phyloP scores from a whole-genome alignment of 225 moss, liverwort and hornwort genomes.

The Asterella californica region DNA sequence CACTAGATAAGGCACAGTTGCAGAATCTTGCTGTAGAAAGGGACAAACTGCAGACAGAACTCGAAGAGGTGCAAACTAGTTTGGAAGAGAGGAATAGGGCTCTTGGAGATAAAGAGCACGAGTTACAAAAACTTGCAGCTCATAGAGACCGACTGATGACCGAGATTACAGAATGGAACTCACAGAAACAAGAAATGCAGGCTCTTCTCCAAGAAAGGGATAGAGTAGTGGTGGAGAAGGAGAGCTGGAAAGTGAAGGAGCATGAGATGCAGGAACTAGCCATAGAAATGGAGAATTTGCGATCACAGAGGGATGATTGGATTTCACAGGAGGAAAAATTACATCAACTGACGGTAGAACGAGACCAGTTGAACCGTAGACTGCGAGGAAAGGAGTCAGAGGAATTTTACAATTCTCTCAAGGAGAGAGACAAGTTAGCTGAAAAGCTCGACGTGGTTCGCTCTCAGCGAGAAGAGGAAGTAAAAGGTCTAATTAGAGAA shows the following conservation, averaged over 20 bases:
- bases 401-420: conserved; percentile 9
- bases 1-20: not conserved
- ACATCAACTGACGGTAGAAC: conserved; percentile 21
- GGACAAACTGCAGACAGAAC: conserved; percentile 15
- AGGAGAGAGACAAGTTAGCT: conserved; percentile 23
- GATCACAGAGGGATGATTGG: conserved; percentile 15
- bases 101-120: not conserved
- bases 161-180: not conserved
- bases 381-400: conserved; percentile 6
- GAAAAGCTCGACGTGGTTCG: conserved; percentile 11
- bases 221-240: conserved; percentile 23
- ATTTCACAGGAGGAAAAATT: conserved; percentile 15
- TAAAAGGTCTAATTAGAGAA: conserved; percentile 35
- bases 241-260: conserved; percentile 2
- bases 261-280: conserved; percentile 30
- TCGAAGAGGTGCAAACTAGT: conserved; percentile 16
- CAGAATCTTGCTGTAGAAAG: conserved; percentile 24
- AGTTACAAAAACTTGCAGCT: conserved; percentile 5
- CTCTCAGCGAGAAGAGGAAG: conserved; percentile 33
- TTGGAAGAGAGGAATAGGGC: conserved; percentile 19
- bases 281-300: conserved; percentile 26
- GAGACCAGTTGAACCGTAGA: conserved; percentile 27
- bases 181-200: conserved; percentile 17
- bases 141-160: conserved; percentile 18
- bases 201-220: conserved; percentile 18